Evolutionary conservation across 305 asterid species (phyloP), one percentile per base, ranked within the genome.

Genomic region (Fraxinus baroniana): DNA sequence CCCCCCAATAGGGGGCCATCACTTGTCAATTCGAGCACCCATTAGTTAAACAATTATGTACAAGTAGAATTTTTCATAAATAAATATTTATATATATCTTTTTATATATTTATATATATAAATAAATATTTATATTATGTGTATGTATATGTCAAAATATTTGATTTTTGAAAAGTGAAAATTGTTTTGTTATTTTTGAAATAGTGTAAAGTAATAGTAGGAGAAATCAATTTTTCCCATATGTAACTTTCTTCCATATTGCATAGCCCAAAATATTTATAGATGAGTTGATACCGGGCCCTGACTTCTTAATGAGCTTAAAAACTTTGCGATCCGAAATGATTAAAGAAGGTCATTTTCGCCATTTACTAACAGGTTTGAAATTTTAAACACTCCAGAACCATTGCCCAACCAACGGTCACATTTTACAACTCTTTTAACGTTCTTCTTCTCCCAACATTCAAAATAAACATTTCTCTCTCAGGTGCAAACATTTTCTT

Each of bases 331-430:
- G 57, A 46, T 3, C 57, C 57, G 17, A 46, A 46, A 46, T 46
- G 57, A 46, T 46, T n/a, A 0, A 41, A 1, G 57, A 64, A 5
- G 78, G 39, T 78, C 76, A 1, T 74, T 86, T 77, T 62, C 4
- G 91, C 86, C 86, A 78, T 81, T 83, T 62, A 6, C 49, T 2
- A 39, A 33, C 66, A 52, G 13, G 46, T 88, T 90, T 81, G 76
- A 92, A 88, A 8, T 85, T 89, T 91, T 77, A 86, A 93, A 87
- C 87, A 71, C 81, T 77, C 36, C 22, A 32, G 18, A 46, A 28
- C 70, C 79, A 62, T 52, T 78, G 73, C 37, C n/a, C n/a, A n/a
- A n/a, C 85, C 81, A 93, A 91, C 97, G 97, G 97, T 88, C 91
- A 88, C 76, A 85, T 83, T 24, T 3, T 76, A n/a, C 78, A 22